Base-by-base conservation (phyloP, 1,284 basidiomycete species). In the Volvariella volvacea region DNA sequence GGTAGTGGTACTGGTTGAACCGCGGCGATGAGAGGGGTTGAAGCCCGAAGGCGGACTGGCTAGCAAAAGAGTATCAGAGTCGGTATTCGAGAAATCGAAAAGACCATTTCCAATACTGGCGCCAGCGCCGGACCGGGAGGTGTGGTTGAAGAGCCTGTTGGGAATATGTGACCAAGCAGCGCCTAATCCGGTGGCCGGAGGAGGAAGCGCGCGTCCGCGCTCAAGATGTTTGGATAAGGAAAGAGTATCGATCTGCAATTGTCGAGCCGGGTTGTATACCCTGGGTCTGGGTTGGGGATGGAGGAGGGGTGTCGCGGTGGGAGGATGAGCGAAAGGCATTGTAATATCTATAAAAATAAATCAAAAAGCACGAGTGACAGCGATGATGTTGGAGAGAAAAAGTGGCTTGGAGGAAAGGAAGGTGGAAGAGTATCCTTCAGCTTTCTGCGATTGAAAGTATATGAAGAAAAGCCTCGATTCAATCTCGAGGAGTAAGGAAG, bases 381-480 rank as follows among this genome's bases (percentile, higher is more conserved):
- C 25, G 25, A 28, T 28, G 25, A 28, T 28, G 25, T 6, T 28
- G 12, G 6, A 12, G 25, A 28, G n/a, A n/a, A n/a, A n/a, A n/a
- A n/a, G n/a, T 28, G 12, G 25, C 12, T 6, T 6, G 12, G 25
- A 28, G 12, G 25, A 28, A 28, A 28, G 6, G 25, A 28, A 6
- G 25, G 25, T 28, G 6, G 25, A 12, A 28, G 12, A 28, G 6
- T 6, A 28, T 28, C 6, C 6, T 6, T 28, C 25, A 28, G 12
- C 25, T 28, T 28, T 28, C 25, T 12, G 6, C 12, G 12, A 28
- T 28, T 28, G 25, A 28, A 28, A 28, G 25, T 6, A 6, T 36
- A n/a, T 8, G 34, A 36, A 36, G 34, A 36, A 36, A 36, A 7
- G n/a, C 34, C 34, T 36, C 34, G 34, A 36, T 36, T 36, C 34